Conservation (phyloP, 176 grass and related monocot genomes). For the Triticum aestivum region IWGSC_CS_RefSeq_v2.1 NC_057807.1:60231008-60231507, state of each 20-base stretch:
- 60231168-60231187: background rate
- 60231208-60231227: background rate
- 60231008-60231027: background rate
- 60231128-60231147: background rate
- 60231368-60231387: background rate
- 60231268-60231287: conserved; percentile 7
- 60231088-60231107: background rate
- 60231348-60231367: conserved; percentile 23
- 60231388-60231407: conserved; percentile 35
- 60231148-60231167: background rate
- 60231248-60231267: background rate
- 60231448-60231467: background rate
- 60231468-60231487: background rate
- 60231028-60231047: background rate
- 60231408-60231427: conserved; percentile 29
- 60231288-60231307: background rate
- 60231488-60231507: accelerated
- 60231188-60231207: too few relatives aligned
- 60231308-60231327: background rate
- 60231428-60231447: background rate
- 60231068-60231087: background rate
- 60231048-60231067: background rate
- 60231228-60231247: background rate
- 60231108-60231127: background rate
- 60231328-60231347: background rate